Conservation (phyloP, 1,139 yeast species). For the Debaryomyces nepalensis region DNA sequence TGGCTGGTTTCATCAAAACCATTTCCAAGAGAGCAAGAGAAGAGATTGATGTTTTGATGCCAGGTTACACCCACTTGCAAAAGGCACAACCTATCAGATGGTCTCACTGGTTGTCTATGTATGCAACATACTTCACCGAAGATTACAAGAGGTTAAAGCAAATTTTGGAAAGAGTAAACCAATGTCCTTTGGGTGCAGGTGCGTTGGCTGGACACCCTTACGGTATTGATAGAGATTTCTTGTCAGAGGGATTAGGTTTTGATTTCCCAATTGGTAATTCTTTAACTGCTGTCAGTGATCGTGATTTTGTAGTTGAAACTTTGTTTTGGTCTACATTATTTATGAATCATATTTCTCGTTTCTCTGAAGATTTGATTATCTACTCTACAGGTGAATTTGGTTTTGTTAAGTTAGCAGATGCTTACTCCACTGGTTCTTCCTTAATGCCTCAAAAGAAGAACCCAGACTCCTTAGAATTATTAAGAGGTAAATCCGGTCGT, state of each 20-base stretch:
- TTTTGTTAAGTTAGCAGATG: conserved; percentile 90
- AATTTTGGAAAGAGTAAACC: conserved; percentile 79
- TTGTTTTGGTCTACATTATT: conserved; percentile 96
- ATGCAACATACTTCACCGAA: conserved; percentile 91
- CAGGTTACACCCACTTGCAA: conserved; percentile 98
- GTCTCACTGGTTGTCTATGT: conserved; percentile 96
- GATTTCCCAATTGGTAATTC: conserved; percentile 91
- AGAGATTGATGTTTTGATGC: conserved; percentile 94
- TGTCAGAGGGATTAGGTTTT: conserved; percentile 81
- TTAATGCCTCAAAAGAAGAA: conserved; percentile 99
- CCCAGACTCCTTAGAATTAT: conserved; percentile 92
- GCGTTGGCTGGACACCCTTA: conserved; percentile 99
- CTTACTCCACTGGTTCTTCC: conserved; percentile 97
- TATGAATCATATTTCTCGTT: conserved; percentile 93
- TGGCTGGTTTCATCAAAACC: conserved; percentile 66
- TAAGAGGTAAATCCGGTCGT: conserved; percentile 97
- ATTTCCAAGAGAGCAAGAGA: conserved; percentile 75
- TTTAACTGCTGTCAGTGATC: conserved; percentile 90
- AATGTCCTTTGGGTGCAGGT: conserved; percentile 93
- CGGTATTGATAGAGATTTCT: conserved; percentile 90
- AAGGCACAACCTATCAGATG: conserved; percentile 99
- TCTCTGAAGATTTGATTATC: conserved; percentile 92
- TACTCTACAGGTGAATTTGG: conserved; percentile 98
- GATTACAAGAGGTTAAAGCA: conserved; percentile 86
- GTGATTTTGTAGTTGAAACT: conserved; percentile 97